Evolutionary conservation across 768 basidiomycete genomes (phyloP), one percentile per base, ranked within the genome.

Genomic region (Agrocybe pediades): DNA sequence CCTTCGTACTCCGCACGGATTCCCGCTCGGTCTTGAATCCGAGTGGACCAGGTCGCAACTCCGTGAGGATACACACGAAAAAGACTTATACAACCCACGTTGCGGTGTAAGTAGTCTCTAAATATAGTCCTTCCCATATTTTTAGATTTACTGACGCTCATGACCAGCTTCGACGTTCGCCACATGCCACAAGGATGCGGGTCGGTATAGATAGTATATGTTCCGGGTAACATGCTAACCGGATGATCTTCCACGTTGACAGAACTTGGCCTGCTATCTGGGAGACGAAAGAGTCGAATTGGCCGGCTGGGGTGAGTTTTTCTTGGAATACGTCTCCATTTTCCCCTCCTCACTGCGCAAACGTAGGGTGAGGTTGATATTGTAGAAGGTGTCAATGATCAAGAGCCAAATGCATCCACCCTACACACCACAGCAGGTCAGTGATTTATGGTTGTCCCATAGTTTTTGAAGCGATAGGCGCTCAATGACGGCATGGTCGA

Each of bases 241-340:
- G 11, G 3, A 36, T 11, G 16, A 47, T 47, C 11, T 20, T 24
- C 40, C 2, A 9, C 36, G 6, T 33, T 30, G 26, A 30, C 39
- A 74, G 74, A 23, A 74, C 73, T 13, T 76, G 74, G 75, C 74
- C 85, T 6, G 84, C 85, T 2, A 73, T 80, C n/a, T 85, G 83
- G 84, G 72, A 74, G 57, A 80, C 81, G 36, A 68, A 74, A 15
- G 79, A 71, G 29, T 55, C 63, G 5, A 67, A 70, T 48, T 87
- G 84, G 85, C 84, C 84, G 0, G 59, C 58, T 27, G 72, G 71
- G 1, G 74, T 71, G 54, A 41, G 64, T 57, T 30, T 24, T 54
- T 25, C 33, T 24, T 6, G 13, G 13, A 47, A 7, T 11, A n/a
- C 13, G 24, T 21, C 9, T 29, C 2, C 25, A 6, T 41, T 1